Conservation (phyloP, 345 rosid genomes). For the Toxicodendron radicans region DNA sequence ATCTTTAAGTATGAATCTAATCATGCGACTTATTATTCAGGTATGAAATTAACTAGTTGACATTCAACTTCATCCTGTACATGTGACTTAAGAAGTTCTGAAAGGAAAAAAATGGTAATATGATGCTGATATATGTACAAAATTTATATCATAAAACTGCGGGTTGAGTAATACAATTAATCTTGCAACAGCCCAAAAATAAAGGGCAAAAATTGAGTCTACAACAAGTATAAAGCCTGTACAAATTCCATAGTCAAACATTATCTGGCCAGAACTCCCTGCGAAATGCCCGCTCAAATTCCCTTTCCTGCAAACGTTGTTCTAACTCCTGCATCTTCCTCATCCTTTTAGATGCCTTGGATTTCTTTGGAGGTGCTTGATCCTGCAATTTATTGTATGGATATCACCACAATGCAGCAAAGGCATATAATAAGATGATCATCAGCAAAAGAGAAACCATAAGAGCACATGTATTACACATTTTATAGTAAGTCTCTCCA, state of each 20-base stretch:
- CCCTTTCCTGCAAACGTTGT: constrained; percentile 59
- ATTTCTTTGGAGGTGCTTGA: constrained; percentile 34
- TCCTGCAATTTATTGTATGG: constrained; percentile 42
- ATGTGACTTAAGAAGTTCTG: not conserved
- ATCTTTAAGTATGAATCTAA: not conserved
- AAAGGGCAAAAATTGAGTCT: not conserved
- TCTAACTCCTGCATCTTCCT: constrained; percentile 72
- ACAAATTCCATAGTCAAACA: constrained; percentile 40
- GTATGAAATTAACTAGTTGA: too few relatives aligned
- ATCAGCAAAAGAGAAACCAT: not conserved
- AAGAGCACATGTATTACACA: not conserved
- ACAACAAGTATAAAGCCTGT: not conserved
- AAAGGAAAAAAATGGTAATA: not conserved
- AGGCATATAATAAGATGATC: not conserved
- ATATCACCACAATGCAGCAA: not conserved
- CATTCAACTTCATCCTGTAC: not conserved
- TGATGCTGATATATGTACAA: not conserved
- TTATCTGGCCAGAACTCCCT: constrained; percentile 97
- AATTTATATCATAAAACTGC: not conserved
- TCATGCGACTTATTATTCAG: too few relatives aligned
- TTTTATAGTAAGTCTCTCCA: too few relatives aligned
- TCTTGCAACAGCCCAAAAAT: not conserved
- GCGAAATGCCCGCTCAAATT: constrained; percentile 75
- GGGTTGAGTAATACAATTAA: not conserved
- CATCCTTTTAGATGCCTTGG: constrained; percentile 66